Conservation (phyloP, 257 asterid species). For the Marsdenia floribunda region DNA sequence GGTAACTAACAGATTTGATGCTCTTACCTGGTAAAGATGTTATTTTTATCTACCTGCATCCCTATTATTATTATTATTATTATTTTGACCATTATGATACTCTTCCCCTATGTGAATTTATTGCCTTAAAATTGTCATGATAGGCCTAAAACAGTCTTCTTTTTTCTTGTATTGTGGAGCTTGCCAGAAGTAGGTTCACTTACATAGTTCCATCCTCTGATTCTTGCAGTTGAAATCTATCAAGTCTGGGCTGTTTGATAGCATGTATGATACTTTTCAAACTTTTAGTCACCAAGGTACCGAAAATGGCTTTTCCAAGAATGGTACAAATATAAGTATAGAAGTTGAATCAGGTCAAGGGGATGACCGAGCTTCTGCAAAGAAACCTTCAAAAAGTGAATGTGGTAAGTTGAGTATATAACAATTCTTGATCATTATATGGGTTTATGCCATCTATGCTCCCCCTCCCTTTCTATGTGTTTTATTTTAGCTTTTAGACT, state of each 20-base stretch:
- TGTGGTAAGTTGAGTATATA: slow-evolving; percentile 36
- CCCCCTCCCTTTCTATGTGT: not conserved
- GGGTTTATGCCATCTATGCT: slow-evolving; percentile 8
- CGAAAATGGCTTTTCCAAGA: slow-evolving; percentile 30
- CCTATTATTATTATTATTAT: not conserved
- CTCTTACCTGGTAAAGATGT: not conserved
- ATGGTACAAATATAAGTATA: slow-evolving; percentile 42
- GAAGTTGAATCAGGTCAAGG: slow-evolving; percentile 55
- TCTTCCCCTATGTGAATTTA: not conserved
- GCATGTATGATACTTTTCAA: slow-evolving; percentile 57
- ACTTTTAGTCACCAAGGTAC: slow-evolving; percentile 28
- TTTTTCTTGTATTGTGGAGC: not conserved
- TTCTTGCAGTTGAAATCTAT: slow-evolving; percentile 66
- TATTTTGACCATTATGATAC: not conserved
- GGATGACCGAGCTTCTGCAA: slow-evolving; percentile 30
- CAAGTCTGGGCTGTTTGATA: slow-evolving; percentile 67
- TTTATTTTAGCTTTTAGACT: not conserved
- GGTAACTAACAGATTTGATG: not conserved
- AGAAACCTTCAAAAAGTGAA: slow-evolving; percentile 24
- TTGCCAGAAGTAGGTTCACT: not conserved
- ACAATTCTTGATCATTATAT: not conserved
- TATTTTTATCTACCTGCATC: not conserved
- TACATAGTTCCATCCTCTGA: slow-evolving; percentile 19
- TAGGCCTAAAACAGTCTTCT: not conserved
- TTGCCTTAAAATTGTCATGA: not conserved